These are phyloP conservation scores for Talinum fruticosum DNA, from an alignment of 148 eudicot genomes.

Conservation along the genomic window DNA sequence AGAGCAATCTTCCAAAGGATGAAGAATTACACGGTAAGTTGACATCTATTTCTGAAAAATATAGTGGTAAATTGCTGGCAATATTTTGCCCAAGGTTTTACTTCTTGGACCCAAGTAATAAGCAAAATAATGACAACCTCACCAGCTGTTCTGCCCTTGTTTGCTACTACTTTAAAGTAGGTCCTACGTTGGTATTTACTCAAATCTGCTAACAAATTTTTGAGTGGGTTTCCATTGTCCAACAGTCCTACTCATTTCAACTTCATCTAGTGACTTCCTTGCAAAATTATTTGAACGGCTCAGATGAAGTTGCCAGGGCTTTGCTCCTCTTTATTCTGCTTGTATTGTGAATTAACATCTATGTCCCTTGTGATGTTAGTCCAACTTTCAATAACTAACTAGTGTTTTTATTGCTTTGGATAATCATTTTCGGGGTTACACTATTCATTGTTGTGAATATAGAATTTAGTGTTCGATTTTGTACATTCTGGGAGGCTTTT, in stretches of 20 bases:
- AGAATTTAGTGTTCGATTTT: too few species aligned
- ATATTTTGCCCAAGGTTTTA: background rate
- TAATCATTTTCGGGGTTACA: background rate
- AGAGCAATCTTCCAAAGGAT: constrained; percentile 77
- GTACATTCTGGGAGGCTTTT: too few species aligned
- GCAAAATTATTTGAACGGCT: background rate
- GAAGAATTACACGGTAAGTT: constrained; percentile 64
- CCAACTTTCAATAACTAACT: background rate
- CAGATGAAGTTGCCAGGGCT: background rate
- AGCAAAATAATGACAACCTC: background rate
- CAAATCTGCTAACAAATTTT: background rate
- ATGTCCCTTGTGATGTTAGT: background rate
- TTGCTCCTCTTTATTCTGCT: background rate
- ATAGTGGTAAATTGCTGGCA: background rate
- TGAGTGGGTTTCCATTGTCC: background rate
- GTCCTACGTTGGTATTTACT: background rate
- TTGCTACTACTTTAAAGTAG: background rate
- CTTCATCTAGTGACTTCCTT: background rate
- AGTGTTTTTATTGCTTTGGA: background rate
- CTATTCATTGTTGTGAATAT: too few species aligned
- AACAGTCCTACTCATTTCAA: background rate
- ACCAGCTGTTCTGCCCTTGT: background rate
- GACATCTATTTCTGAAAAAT: background rate
- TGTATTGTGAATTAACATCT: background rate
- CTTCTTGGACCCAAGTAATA: background rate